Evolutionary conservation across 345 rosid species (phyloP).

Genomic region (Populus pruinosa): DNA sequence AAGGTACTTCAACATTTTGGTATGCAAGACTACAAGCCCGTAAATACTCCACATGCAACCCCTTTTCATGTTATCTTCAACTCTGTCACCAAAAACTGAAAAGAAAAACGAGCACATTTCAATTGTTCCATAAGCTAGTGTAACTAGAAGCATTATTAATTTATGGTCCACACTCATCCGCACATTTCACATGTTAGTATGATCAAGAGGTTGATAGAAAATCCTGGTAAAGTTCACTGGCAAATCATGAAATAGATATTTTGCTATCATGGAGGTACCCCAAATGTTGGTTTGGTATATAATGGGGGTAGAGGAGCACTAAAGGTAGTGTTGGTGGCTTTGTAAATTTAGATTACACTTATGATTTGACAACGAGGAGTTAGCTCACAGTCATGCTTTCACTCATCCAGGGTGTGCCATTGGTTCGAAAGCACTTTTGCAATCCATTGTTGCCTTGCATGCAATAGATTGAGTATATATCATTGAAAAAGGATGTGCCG

Average conservation of each 20-base stretch:
- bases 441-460: background rate
- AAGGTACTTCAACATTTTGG: background rate
- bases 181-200: no score
- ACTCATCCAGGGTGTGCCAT: background rate
- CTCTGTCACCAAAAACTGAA: background rate
- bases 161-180: background rate
- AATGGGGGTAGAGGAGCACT: background rate
- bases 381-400: background rate
- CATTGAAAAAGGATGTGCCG: background rate
- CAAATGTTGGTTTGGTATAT: background rate
- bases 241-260: background rate
- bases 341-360: background rate
- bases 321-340: background rate
- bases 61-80: background rate
- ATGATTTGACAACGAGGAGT: background rate
- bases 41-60: background rate
- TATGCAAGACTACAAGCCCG: background rate
- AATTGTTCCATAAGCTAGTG: background rate
- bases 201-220: no score
- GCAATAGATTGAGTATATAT: background rate
- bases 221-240: no score
- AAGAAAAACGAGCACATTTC: background rate
- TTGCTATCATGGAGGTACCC: background rate
- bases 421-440: background rate
- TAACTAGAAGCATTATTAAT: background rate